Evolutionary conservation across 768 basidiomycete species (phyloP).

Genomic region (Pisolithus tinctorius): DNA sequence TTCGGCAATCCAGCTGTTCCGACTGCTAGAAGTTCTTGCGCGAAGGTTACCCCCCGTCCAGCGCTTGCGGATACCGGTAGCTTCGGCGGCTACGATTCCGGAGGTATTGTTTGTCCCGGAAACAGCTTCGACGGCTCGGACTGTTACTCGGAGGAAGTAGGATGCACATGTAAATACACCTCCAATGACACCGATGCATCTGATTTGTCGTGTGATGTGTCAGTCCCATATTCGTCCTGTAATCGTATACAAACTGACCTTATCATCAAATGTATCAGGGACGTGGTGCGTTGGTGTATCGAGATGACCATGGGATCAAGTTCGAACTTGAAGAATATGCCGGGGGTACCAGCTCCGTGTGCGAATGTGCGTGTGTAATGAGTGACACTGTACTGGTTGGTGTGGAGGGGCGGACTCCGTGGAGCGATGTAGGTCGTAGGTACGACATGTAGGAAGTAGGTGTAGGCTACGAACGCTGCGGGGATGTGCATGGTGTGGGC

Average conservation of each 20-base stretch:
- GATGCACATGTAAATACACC: slow-evolving; percentile 84
- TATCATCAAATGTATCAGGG: slow-evolving; percentile 75
- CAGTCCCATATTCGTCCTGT: background rate
- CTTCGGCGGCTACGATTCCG: slow-evolving; percentile 58
- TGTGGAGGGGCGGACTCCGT: slow-evolving; percentile 54
- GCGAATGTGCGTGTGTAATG: slow-evolving; percentile 77
- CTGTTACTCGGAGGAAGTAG: slow-evolving; percentile 61
- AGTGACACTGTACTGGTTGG: slow-evolving; percentile 91
- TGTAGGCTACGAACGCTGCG: slow-evolving; percentile 82
- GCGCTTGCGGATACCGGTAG: slow-evolving; percentile 56
- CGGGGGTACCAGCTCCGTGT: slow-evolving; percentile 77
- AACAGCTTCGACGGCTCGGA: slow-evolving; percentile 61
- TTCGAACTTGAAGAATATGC: slow-evolving; percentile 98
- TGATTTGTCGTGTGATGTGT: slow-evolving; percentile 11
- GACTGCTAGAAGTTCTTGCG: slow-evolving; percentile 34
- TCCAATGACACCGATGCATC: slow-evolving; percentile 88
- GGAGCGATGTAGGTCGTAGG: slow-evolving; percentile 89
- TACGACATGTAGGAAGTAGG: slow-evolving; percentile 93
- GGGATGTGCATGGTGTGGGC: background rate
- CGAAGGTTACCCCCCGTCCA: slow-evolving; percentile 65
- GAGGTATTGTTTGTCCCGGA: slow-evolving; percentile 44
- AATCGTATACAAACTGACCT: slow-evolving; percentile 29
- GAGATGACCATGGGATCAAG: slow-evolving; percentile 84
- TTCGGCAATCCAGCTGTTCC: slow-evolving; percentile 48
- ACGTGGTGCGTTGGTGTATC: slow-evolving; percentile 83